Base-by-base conservation (phyloP, 306 rosid species). In the Oxytropis ochrocephala region DNA sequence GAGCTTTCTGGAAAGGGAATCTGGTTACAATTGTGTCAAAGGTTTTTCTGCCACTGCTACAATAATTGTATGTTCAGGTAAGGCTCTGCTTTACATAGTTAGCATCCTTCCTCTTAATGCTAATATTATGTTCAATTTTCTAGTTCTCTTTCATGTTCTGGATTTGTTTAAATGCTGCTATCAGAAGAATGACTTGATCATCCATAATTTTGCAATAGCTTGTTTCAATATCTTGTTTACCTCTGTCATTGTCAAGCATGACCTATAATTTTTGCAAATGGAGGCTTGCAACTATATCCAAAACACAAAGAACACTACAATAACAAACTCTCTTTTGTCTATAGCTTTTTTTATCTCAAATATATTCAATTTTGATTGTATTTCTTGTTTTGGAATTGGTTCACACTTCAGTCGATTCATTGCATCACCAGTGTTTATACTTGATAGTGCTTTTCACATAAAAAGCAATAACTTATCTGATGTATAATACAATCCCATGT, bases 1-100 rank as follows among this genome's bases (percentile, higher is more conserved):
- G 95, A 75, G 97, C 99, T 73, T 91, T 95, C 75, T 95, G 99
- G 99, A 95, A 91, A 77, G 99, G 99, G 74, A 95, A 95, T 80
- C 58, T 95, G 24, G 99, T 91, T 58, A 95, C 99, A 5, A 91
- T 32, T 39, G 33, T 50, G 67, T 69, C 52, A 38, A 35, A 56
- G 49, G 50, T 30, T 65, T 73, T 52, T 30, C 49, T 72, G 59
- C 75, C 42, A 30, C 35, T 53, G 68, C 41, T 57, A 48, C 39
- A 14, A 13, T 6, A 32, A 36, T 47, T 57, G 59, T 51, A 64
- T 39, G 69, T 68, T 75, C 61, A 48, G 59, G 61, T 64, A 42
- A 21, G 77, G 30, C 35, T 63, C 44, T 64, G 63, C 21, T 49
- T 57, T 59, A 30, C 62, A 39, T 50, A 10, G 46, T 21, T 19